Evolutionary conservation across 331 rosid genomes (phyloP), one percentile per base, ranked within the genome.

Genomic region (Malus hybrid): DNA sequence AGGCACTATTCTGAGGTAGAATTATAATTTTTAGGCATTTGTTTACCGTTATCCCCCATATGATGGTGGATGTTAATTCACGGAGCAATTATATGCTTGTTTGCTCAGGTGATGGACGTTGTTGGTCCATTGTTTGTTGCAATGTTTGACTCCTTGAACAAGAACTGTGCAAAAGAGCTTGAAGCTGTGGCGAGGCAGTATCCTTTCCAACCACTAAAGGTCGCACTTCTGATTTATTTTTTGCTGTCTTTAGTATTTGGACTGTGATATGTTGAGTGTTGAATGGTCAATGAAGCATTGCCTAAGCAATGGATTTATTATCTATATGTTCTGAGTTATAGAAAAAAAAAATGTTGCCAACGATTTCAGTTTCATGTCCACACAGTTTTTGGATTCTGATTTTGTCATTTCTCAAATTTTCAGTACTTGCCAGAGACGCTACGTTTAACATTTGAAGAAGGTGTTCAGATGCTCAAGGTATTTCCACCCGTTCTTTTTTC

Each of bases 131-230:
- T 94, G 19, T 94, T 94, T 78, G 93, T 94, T 20, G 36, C 93
- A 3, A 87, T 94, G 77, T 94, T 94, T 34, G 92, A 94, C 83
- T 74, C 80, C 75, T 79, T 92, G 86, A 92, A 92, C 76, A 32
- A 88, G 57, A 79, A 84, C 32, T 94, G 92, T 69, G 73, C 78
- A 79, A 86, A 87, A 77, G 91, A 90, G 56, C 89, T 94, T 46
- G 97, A 94, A 77, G 97, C 99, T 71, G 85, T 94, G 32, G 44
- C 84, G 11, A 80, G 71, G 67, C 99, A 94, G 81, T 94, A 90
- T 77, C 99, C 97, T 4, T 94, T 94, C 63, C 86, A 94, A 85
- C 99, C 99, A 10, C 80, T 92, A 34, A 94, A 92, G 99, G 99
- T 94, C 7, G 34, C 27, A 10, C 22, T 31, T 63, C 44, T 56